Percentiles rank a stretch among this genome's conserved stretches.
These are phyloP conservation scores for Xylaria polymorpha DNA, from an alignment of 2,329 filamentous ascomycete genomes.

Conservation along the genomic window DNA sequence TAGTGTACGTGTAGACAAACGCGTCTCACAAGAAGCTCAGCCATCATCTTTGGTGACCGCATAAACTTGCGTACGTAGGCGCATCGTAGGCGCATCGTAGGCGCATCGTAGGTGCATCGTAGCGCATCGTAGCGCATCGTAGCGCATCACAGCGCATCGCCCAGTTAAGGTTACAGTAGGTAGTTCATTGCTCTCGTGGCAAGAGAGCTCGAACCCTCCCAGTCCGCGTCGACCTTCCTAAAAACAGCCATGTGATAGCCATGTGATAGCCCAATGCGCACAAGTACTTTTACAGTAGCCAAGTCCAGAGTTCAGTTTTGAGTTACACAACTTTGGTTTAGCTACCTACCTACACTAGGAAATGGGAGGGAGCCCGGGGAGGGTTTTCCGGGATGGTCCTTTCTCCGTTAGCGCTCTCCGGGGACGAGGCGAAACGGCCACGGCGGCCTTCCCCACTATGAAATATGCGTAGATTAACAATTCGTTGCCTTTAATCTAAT, in stretches of 20 bases:
- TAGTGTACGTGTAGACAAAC: background rate
- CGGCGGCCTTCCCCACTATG: background rate
- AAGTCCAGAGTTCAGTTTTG: background rate
- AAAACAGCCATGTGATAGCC: background rate
- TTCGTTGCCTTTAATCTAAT: background rate
- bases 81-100: background rate
- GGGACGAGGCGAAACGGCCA: background rate
- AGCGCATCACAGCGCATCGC: background rate
- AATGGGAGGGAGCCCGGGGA: background rate
- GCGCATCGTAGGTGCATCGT: no score
- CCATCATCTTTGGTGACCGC: background rate
- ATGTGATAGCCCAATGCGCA: no score
- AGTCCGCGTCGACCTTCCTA: background rate
- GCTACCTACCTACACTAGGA: background rate
- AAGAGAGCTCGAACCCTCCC: background rate
- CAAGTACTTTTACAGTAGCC: no score
- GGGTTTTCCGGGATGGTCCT: background rate
- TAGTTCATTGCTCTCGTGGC: background rate
- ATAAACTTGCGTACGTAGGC: background rate
- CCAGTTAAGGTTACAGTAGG: background rate
- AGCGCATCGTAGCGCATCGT: no score
- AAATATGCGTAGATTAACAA: background rate
- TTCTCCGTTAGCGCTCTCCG: constrained; percentile 6
- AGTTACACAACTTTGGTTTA: no score
- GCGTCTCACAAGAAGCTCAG: background rate